Evolutionary conservation across 768 basidiomycete genomes (phyloP), one percentile per base, ranked within the genome.

Genomic region (Cyclocybe aegerita): DNA sequence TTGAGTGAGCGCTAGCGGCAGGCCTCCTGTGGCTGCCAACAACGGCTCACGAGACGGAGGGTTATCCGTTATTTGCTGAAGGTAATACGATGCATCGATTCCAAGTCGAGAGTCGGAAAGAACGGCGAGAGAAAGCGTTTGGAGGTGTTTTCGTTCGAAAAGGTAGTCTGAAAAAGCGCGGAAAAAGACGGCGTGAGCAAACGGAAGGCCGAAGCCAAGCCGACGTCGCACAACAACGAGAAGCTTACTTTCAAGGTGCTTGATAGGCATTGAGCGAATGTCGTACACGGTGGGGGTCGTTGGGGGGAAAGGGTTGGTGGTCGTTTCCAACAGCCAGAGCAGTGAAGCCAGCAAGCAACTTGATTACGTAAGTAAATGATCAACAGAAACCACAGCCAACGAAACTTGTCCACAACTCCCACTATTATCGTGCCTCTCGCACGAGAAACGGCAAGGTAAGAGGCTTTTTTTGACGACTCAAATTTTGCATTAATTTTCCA

Each of bases 1-100:
- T 59, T 81, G 78, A 16, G 86, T 87, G 48, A 99, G 79, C 41
- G 92, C 88, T 50, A 98, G 80, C 1, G 96, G 97, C 12, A 95
- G 81, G 35, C 97, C 97, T 14, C 97, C 97, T 1, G 95, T 96
- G 0, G 96, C 94, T 0, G 95, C 90, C 9, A 98, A 82, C 32
- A 98, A 81, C 10, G 94, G 89, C 74, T 99, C 97, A 32, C 90
- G 82, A 12, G 92, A 83, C 1, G 83, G 75, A 0, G 89, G 81
- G 52, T 74, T 82, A 48, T 92, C 88, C 11, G 86, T 85, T 56
- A 98, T 77, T 39, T 79, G 76, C 46, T 86, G 79, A 36, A 99
- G 77, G 70, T 98, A 99, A 69, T 88, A 86, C 2, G 88, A 86
- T 3, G 93, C 94, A 78, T 99, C 96, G 65, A 99, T 97, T 31